Evolutionary conservation across 2,329 filamentous ascomycete species (phyloP).

Genomic region (Leptoxyphium fumago): DNA sequence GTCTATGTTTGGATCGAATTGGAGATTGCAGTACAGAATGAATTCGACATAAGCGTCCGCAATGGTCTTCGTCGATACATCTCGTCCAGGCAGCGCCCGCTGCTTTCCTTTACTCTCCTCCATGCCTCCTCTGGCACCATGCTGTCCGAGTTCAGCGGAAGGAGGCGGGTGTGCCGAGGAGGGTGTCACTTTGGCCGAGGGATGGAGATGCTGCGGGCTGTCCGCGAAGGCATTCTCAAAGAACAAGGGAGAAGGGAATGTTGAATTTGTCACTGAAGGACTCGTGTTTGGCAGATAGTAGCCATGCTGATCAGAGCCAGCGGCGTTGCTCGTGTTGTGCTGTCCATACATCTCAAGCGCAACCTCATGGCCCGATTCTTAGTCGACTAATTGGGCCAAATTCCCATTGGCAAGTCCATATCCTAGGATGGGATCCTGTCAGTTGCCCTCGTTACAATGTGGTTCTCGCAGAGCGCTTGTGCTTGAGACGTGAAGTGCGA

Average conservation of each 20-base stretch:
- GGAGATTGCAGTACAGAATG: slow-evolving; percentile 82
- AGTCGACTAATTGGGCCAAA: too few species aligned
- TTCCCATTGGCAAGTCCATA: too few species aligned
- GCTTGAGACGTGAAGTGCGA: too few species aligned
- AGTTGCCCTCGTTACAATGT: too few species aligned
- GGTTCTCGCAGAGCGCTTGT: too few species aligned
- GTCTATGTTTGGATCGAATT: slow-evolving; percentile 54
- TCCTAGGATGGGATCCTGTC: too few species aligned
- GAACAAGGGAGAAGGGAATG: slow-evolving; percentile 12
- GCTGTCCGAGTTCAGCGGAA: slow-evolving; percentile 11
- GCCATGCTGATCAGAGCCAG: slow-evolving; percentile 9
- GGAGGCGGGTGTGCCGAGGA: slow-evolving; percentile 6
- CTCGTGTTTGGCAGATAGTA: slow-evolving; percentile 7
- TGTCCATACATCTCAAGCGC: slow-evolving; percentile 11
- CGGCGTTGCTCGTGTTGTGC: slow-evolving; percentile 10
- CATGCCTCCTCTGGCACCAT: slow-evolving; percentile 9
- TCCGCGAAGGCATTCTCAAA: slow-evolving; percentile 10
- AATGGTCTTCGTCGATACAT: slow-evolving; percentile 55
- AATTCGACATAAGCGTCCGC: slow-evolving; percentile 74
- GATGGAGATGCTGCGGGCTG: slow-evolving; percentile 11
- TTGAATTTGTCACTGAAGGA: slow-evolving; percentile 9
- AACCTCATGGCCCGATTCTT: too few species aligned
- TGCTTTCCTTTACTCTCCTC: slow-evolving; percentile 15
- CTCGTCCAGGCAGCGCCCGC: slow-evolving; percentile 47
- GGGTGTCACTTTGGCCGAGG: slow-evolving; percentile 4